These are phyloP conservation scores for Pseudonectria foliicola DNA, from an alignment of 2,329 filamentous ascomycete species.

Conservation along the genomic window DNA sequence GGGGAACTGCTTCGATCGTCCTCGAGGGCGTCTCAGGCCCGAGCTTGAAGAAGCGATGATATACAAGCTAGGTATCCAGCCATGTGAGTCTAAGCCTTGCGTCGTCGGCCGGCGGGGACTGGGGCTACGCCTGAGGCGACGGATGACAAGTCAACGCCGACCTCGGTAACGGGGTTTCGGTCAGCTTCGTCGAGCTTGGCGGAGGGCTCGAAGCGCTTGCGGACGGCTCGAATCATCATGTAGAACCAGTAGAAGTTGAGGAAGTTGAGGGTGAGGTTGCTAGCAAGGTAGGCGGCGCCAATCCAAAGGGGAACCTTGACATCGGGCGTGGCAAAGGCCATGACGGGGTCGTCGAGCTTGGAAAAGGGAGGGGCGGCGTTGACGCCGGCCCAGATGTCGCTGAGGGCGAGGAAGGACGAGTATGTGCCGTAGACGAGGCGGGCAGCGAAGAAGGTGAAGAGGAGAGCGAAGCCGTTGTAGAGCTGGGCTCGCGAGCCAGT, in stretches of 20 bases:
- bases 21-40: neutral
- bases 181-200: constrained; percentile 24
- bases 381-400: constrained; percentile 56
- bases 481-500: constrained; percentile 69
- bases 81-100: constrained; percentile 21
- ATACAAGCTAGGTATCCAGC: neutral
- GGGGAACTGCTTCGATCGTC: too few species aligned
- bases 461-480: constrained; percentile 67
- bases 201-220: constrained; percentile 62
- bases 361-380: constrained; percentile 30
- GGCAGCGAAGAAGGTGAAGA: constrained; percentile 68
- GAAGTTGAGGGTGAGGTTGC: constrained; percentile 65
- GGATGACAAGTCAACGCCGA: constrained; percentile 23
- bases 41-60: neutral
- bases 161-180: constrained; percentile 18
- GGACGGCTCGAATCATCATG: constrained; percentile 76
- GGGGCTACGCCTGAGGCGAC: constrained; percentile 22
- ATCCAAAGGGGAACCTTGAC: constrained; percentile 63
- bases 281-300: constrained; percentile 56
- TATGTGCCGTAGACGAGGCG: constrained; percentile 74
- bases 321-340: constrained; percentile 40
- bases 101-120: constrained; percentile 16
- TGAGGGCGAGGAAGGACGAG: constrained; percentile 61
- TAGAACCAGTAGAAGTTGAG: constrained; percentile 82
- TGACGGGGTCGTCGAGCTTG: constrained; percentile 15